Base-by-base conservation (phyloP, 352 stramenopile species). In the Aphanomyces cochlioides region DNA sequence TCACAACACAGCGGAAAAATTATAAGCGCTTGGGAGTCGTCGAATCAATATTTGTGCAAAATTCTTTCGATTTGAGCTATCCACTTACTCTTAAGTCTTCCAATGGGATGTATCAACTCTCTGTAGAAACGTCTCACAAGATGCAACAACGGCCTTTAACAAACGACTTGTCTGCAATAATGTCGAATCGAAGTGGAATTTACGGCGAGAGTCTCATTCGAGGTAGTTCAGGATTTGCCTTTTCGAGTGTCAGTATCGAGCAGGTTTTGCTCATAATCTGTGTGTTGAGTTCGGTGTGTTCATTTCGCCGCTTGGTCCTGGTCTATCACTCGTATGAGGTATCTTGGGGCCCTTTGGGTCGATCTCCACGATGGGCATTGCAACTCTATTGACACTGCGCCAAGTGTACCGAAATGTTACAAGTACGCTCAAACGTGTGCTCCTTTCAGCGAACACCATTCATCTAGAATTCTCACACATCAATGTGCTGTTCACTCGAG, bases 1-100 rank as follows among this genome's bases (percentile, higher is more conserved):
- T 43, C 36, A 36, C 37, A 45, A 70, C 64, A 5, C 64, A 61
- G 43, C 60, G 64, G 64, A 45, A 70, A 70, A 70, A 61, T 36
- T 70, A 41, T 10, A 70, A 60, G 19, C 34, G 3, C 12, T 54
- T 70, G n/a, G 64, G 43, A 7, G 64, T 70, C 13, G 2, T 70
- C 48, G 64, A 70, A 53, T 54, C 64, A 38, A 61, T 47, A 19
- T 61, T 21, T 4, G 28, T 70, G 3, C 45, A 28, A 37, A 70
- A 43, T 38, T 45, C 64, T 10, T 61, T 70, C 4, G 64, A 48
- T 4, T 53, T 61, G 4, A 37, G 19, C 3, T 39, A 70, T 36
- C 15, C 47, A 12, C 40, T 70, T 6, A 70, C 64, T 17, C 43
- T 70, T 5, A 70, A 70, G 38, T 57, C 39, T 5, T 70, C 47